phyloP scores from a whole-genome alignment of 208 protist species.

The Lotmaria passim region DNA sequence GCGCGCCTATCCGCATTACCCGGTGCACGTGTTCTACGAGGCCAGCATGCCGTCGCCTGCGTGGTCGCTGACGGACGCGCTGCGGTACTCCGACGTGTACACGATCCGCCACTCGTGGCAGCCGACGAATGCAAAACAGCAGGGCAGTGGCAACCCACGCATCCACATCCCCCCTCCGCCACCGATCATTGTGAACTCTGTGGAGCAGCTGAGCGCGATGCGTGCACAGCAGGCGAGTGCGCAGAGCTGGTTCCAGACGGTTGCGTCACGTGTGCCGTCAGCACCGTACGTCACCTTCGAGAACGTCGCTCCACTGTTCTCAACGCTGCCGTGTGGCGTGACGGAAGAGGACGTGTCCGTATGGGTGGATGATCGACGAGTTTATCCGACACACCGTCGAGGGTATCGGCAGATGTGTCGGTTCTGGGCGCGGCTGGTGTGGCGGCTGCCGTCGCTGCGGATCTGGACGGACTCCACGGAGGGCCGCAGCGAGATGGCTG shows the following conservation, averaged over 20 bases:
- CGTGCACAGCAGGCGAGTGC: background rate
- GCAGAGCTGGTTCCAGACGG: background rate
- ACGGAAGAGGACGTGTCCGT: conserved; percentile 1
- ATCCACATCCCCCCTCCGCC: conserved; percentile 7
- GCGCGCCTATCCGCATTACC: conserved; percentile 8
- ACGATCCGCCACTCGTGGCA: conserved; percentile 3
- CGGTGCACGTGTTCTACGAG: conserved; percentile 27
- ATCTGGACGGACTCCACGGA: conserved; percentile 18
- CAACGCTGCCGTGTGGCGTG: conserved; percentile 19
- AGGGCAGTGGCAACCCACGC: background rate
- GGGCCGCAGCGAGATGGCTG: background rate
- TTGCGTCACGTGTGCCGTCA: conserved; percentile 8
- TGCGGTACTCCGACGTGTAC: conserved; percentile 26
- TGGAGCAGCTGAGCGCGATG: conserved; percentile 1
- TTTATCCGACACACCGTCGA: background rate
- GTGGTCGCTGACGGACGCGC: conserved; percentile 14
- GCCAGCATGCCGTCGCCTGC: background rate
- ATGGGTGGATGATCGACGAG: background rate
- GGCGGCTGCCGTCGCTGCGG: conserved; percentile 25
- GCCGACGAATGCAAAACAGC: background rate
- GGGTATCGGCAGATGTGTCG: conserved; percentile 28
- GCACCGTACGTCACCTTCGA: conserved; percentile 30
- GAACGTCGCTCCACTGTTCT: conserved; percentile 20
- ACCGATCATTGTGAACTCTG: conserved; percentile 9
- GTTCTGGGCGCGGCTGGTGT: conserved; percentile 25